phyloP scores from a whole-genome alignment of 768 basidiomycete species.

The Mycena polygramma region DNA sequence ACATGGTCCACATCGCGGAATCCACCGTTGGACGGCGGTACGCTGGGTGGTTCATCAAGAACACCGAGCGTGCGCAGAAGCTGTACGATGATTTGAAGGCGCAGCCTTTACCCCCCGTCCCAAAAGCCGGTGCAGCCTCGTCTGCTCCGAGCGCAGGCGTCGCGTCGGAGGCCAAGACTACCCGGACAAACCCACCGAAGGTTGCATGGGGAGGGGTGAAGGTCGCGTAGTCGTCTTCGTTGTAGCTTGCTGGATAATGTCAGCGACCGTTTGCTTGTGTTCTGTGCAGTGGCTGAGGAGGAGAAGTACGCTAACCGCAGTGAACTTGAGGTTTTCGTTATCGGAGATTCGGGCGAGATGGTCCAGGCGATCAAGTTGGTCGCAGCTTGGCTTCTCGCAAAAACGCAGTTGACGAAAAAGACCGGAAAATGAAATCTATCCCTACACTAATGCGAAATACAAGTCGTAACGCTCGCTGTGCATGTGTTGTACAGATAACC shows the following conservation, averaged over 20 bases:
- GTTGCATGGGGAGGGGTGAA: constrained; percentile 73
- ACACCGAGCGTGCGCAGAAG: constrained; percentile 91
- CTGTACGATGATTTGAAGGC: constrained; percentile 83
- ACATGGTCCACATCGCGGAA: constrained; percentile 97
- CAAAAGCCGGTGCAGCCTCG: constrained; percentile 18
- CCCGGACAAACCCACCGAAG: constrained; percentile 63
- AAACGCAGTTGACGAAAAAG: too few relatives aligned
- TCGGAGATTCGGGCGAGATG: too few relatives aligned
- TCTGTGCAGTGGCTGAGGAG: too few relatives aligned
- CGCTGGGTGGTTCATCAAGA: constrained; percentile 98
- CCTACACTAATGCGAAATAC: not conserved
- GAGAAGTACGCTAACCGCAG: too few relatives aligned
- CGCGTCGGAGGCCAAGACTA: constrained; percentile 45
- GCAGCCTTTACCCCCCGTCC: constrained; percentile 57
- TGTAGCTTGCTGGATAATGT: constrained; percentile 6
- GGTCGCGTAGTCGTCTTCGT: constrained; percentile 36
- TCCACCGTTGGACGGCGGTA: constrained; percentile 94
- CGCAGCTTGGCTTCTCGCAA: too few relatives aligned
- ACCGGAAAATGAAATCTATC: not conserved
- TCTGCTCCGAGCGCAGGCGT: constrained; percentile 38
- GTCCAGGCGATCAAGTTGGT: too few relatives aligned
- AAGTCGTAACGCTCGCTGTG: not conserved
- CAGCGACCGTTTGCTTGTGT: too few relatives aligned
- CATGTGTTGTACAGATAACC: not conserved
- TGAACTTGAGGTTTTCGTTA: too few relatives aligned